Base-by-base conservation (phyloP, 1,284 basidiomycete species). In the Phlebopus sp. region DNA sequence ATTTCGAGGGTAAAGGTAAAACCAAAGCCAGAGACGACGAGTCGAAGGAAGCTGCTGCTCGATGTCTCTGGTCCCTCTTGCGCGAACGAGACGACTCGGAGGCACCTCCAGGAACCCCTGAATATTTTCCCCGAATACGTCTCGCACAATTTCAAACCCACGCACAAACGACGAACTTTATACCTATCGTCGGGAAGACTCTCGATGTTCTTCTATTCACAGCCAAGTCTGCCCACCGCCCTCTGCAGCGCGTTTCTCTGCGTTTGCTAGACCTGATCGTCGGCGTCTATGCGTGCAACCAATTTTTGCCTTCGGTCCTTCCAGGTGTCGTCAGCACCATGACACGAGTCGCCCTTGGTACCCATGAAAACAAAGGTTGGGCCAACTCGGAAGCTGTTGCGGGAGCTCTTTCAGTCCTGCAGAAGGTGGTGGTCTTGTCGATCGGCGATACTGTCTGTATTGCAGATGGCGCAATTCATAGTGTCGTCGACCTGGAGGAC, bases 101-200 rank as follows among this genome's bases (percentile, higher is more conserved):
- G 32, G 68, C 67, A 21, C 58, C 60, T 31, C 56, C 58, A 19
- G 56, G 65, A 0, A 50, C 51, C n/a, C 47, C 59, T 9, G 47
- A 46, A 10, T 32, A 47, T 36, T 57, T 62, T 44, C 64, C 66
- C 8, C 46, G 62, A 41, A 61, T 66, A 5, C 76, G 78, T 46
- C 59, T 80, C 34, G 54, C 68, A 36, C 62, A 73, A 53, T 67
- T 82, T 49, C 66, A 75, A 60, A 59, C 69, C 43, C 76, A 79
- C 50, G 68, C 78, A 1, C 74, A 72, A 42, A 69, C 68, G 30
- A 54, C 61, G 47, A 75, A 66, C 45, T 84, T 92, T 56, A 70
- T 87, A 32, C 87, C 94, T 2, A 76, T 95, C 27, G 70, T 95
- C 29, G 93, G 92, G 10, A 89, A 91, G 65, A 90, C 86, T 2